Base-by-base conservation (phyloP, 1,284 basidiomycete species). In the Ustilago shanxiensis region DNA sequence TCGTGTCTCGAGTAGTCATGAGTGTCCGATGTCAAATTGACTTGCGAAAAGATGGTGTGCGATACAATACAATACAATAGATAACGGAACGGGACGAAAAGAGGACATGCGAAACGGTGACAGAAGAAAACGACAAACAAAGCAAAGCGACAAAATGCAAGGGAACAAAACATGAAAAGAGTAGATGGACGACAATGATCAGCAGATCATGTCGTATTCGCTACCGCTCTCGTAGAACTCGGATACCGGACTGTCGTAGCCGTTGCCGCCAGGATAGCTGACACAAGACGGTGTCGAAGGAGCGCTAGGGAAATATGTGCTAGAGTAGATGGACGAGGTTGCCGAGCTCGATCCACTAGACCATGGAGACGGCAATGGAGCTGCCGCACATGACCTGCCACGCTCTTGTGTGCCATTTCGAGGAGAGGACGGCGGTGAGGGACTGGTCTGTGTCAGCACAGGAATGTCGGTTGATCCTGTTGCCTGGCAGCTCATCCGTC, bases 201-300 rank as follows among this genome's bases (percentile, higher is more conserved):
- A 78, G 60, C 71, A 70, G 2, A 78, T 51, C 64, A 78, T 66
- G 47, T 85, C 83, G 50, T 83, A 85, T 67, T 85, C 84, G 67
- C 79, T 82, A 24, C 84, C 84, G 57, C 81, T 82, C 47, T 85
- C 83, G 66, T 81, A 83, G 64, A 84, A 79, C 29, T 83, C 84
- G 5, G 68, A 72, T 3, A 71, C 73, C 9, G 84, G 83, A 33
- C 76, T 74, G 56, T 85, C 83, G 56, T 81, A 79, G 20, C 79
- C 83, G 52, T 68, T 80, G 70, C 72, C 55, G 22, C 68, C 70
- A 2, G 70, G 64, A 29, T 66, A 75, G 60, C 64, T 62, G 52
- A 51, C 59, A 24, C 58, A 45, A 45, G 59, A 58, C 9, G 67
- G 60, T 31, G 59, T 53, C 11, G 72, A 50, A 18, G 65, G 60